Evolutionary conservation across 306 rosid species (phyloP).

Genomic region (Delonix regia): DNA sequence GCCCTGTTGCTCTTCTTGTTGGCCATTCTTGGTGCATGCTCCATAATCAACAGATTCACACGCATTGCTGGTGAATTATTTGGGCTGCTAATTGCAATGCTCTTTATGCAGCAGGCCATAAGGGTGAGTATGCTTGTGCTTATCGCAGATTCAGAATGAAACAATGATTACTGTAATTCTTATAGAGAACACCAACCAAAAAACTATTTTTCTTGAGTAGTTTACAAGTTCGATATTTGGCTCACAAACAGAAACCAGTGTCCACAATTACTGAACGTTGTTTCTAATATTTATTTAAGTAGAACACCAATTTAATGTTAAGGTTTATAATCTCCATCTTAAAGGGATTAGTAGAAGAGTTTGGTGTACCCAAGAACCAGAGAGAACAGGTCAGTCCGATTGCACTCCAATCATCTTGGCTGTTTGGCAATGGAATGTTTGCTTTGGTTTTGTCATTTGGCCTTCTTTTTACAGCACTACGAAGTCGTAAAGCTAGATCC

Average conservation of each 20-base stretch:
- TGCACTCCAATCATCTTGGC: slow-evolving; percentile 68
- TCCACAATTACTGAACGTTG: slow-evolving; percentile 5
- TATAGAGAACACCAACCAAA: not conserved
- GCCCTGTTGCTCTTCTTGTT: slow-evolving; percentile 74
- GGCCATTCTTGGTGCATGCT: slow-evolving; percentile 84
- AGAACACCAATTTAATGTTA: slow-evolving; percentile 16
- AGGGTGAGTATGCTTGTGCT: slow-evolving; percentile 53
- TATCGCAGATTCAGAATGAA: slow-evolving; percentile 2
- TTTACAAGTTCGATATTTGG: not conserved
- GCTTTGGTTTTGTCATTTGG: slow-evolving; percentile 85
- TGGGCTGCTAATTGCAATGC: slow-evolving; percentile 84
- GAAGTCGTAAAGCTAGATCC: slow-evolving; percentile 85
- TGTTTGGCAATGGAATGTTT: slow-evolving; percentile 90
- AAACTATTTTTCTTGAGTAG: not conserved
- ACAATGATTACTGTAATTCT: not conserved
- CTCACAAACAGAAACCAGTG: slow-evolving; percentile 9
- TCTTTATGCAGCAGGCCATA: slow-evolving; percentile 92
- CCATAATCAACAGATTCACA: slow-evolving; percentile 83
- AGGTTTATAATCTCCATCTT: slow-evolving; percentile 26
- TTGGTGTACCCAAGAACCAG: slow-evolving; percentile 55
- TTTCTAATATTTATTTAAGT: not conserved
- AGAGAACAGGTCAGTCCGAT: slow-evolving; percentile 54
- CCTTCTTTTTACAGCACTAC: slow-evolving; percentile 70
- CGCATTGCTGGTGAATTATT: slow-evolving; percentile 89
- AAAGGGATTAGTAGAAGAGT: slow-evolving; percentile 86